A percentile compares a stretch with the other conserved stretches of the same genome.
These are phyloP conservation scores for Raddia guianensis DNA, from an alignment of 176 grass and related monocot genomes.

Conservation along the genomic window DNA sequence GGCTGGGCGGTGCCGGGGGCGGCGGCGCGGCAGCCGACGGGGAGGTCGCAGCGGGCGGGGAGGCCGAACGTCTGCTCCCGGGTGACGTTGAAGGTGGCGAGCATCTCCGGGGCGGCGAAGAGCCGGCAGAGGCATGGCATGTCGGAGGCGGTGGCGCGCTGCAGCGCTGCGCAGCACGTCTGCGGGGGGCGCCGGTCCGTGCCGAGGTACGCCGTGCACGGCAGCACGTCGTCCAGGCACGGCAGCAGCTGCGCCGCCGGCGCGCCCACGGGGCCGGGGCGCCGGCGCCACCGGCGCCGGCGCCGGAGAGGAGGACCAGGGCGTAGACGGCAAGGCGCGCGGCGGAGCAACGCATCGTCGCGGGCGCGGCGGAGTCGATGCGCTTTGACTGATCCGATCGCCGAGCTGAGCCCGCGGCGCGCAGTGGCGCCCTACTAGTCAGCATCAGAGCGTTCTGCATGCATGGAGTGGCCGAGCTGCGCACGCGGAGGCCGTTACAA, in stretches of 20 bases:
- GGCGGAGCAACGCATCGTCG: constrained; percentile 8
- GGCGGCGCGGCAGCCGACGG: constrained; percentile 34
- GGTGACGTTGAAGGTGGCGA: constrained; percentile 55
- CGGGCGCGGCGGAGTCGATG: not conserved
- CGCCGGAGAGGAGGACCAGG: not conserved
- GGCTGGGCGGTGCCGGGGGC: constrained; percentile 26
- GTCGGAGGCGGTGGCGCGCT: constrained; percentile 23
- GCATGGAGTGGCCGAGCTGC: not conserved
- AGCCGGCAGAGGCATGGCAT: constrained; percentile 56
- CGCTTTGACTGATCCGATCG: constrained; percentile 24
- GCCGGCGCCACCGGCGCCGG: not conserved
- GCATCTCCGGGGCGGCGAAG: constrained; percentile 50
- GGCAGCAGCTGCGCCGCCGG: constrained; percentile 10
- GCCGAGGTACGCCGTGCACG: constrained; percentile 56
- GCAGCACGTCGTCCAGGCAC: constrained; percentile 48
- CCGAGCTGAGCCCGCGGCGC: constrained; percentile 15
- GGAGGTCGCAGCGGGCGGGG: constrained; percentile 40
- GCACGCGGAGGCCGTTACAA: not conserved
- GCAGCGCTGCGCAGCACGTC: constrained; percentile 55
- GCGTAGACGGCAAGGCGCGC: constrained; percentile 10
- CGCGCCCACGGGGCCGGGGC: not conserved
- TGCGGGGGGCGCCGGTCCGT: not conserved
- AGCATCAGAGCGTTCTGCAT: not conserved
- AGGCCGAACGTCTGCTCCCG: constrained; percentile 44
- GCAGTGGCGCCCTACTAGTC: not conserved